Percentiles rank a stretch among this genome's conserved stretches.
phyloP scores from a whole-genome alignment of 2,329 filamentous ascomycete species.

The Ascochyta fabae region DNA sequence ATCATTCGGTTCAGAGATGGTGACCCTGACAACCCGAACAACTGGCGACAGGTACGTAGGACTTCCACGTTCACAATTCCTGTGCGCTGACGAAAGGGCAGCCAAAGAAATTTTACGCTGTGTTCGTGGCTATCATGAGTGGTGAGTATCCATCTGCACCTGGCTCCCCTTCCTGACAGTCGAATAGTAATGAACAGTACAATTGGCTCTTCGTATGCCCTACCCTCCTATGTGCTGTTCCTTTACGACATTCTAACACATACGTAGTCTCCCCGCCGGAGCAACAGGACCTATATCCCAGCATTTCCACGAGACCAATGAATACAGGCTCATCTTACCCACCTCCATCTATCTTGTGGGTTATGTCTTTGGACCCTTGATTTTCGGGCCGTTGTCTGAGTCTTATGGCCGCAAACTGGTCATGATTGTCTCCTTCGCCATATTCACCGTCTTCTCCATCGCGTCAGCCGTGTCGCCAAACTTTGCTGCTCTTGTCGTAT shows the following conservation, averaged over 20 bases:
- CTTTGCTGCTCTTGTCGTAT: slow-evolving; percentile 53
- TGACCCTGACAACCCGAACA: slow-evolving; percentile 53
- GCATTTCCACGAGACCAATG: slow-evolving; percentile 62
- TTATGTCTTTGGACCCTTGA: slow-evolving; percentile 54
- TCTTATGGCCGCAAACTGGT: slow-evolving; percentile 54
- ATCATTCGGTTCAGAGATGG: slow-evolving; percentile 49
- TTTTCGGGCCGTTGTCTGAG: slow-evolving; percentile 55
- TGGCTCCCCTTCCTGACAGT: not conserved
- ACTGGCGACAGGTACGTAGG: slow-evolving; percentile 45
- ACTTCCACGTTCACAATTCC: not conserved
- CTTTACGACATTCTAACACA: not conserved
- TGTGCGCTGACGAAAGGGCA: slow-evolving; percentile 36
- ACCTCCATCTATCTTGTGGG: slow-evolving; percentile 60
- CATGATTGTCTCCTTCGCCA: slow-evolving; percentile 59
- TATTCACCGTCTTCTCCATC: slow-evolving; percentile 55
- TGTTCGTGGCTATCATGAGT: slow-evolving; percentile 62
- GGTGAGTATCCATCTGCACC: slow-evolving; percentile 47
- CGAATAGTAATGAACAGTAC: slow-evolving; percentile 65
- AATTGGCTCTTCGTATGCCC: slow-evolving; percentile 61
- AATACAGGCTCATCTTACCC: slow-evolving; percentile 54
- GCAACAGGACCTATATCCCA: slow-evolving; percentile 64
- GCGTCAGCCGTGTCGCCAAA: slow-evolving; percentile 54
- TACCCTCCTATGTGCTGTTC: not conserved
- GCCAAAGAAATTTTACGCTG: slow-evolving; percentile 61
- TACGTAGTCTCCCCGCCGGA: slow-evolving; percentile 63